Conservation (phyloP, 2,329 filamentous ascomycete species). For the Fusarium proliferatum region DNA sequence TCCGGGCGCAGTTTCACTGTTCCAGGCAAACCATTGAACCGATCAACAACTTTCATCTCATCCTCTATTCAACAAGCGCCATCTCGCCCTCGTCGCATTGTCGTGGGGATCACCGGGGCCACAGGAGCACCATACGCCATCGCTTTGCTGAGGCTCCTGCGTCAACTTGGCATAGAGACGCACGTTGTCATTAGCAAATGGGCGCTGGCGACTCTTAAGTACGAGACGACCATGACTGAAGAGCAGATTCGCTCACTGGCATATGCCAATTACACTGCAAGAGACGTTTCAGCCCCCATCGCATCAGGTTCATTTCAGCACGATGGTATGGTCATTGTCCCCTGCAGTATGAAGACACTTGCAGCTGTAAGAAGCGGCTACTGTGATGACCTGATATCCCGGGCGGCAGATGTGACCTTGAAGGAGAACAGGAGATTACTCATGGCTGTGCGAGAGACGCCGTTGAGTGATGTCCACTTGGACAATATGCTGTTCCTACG, state of each 20-base stretch:
- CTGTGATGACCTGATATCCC: neutral
- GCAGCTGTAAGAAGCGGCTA: neutral
- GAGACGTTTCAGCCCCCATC: slow-evolving; percentile 54
- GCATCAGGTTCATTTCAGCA: slow-evolving; percentile 2
- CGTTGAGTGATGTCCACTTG: neutral
- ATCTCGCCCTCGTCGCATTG: slow-evolving; percentile 46
- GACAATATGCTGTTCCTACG: neutral
- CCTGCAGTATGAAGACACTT: slow-evolving; percentile 1
- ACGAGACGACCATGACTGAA: slow-evolving; percentile 56
- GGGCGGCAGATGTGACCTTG: neutral
- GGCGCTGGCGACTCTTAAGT: slow-evolving; percentile 59
- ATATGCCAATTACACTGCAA: slow-evolving; percentile 51
- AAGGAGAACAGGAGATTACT: neutral
- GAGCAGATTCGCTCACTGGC: slow-evolving; percentile 53
- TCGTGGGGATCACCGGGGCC: slow-evolving; percentile 63
- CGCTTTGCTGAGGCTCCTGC: slow-evolving; percentile 53
- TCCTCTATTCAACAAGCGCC: neutral
- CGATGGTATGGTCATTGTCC: neutral
- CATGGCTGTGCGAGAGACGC: neutral
- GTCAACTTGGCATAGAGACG: slow-evolving; percentile 57
- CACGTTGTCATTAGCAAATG: slow-evolving; percentile 61
- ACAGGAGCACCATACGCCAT: slow-evolving; percentile 59
- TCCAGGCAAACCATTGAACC: neutral
- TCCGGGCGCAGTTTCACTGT: neutral
- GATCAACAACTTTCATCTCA: neutral